A percentile compares a stretch with the other conserved stretches of the same genome.
These are phyloP conservation scores for Macadamia integrifolia DNA, from an alignment of 164 flowering plant genomes.

Conservation along the genomic window DNA sequence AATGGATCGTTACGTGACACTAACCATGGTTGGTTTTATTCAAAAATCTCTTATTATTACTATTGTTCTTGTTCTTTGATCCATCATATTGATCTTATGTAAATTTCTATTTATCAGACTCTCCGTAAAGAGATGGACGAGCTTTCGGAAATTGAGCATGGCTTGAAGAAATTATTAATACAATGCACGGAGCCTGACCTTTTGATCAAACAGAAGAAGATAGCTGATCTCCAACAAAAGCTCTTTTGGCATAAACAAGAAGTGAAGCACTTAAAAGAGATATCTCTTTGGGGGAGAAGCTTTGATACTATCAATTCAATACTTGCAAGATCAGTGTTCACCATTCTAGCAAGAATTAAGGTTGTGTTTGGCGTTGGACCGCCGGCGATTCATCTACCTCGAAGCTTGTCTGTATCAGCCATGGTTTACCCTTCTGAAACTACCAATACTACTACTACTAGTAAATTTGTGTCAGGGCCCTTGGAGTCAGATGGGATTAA, in stretches of 20 bases:
- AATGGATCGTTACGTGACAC: constrained; percentile 47
- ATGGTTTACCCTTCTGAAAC: constrained; percentile 51
- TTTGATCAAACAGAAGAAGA: constrained; percentile 31
- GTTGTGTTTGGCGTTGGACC: constrained; percentile 50
- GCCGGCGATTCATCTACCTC: constrained; percentile 25
- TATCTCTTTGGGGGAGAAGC: constrained; percentile 66
- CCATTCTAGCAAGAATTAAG: constrained; percentile 58
- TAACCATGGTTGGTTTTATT: constrained; percentile 22
- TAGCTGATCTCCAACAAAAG: constrained; percentile 66
- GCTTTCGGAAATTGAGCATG: constrained; percentile 39
- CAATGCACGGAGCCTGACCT: constrained; percentile 15
- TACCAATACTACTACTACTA: constrained; percentile 32
- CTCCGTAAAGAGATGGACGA: constrained; percentile 63
- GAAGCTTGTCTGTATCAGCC: constrained; percentile 72
- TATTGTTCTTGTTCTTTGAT: too few species aligned
- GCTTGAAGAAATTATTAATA: constrained; percentile 31
- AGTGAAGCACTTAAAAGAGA: constrained; percentile 53
- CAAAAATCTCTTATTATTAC: too few species aligned
- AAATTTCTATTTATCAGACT: neutral
- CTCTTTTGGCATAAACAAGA: constrained; percentile 61
- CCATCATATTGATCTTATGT: too few species aligned
- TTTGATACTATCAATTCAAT: constrained; percentile 44
- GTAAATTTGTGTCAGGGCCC: constrained; percentile 39
- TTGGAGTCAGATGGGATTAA: constrained; percentile 1
- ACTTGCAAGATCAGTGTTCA: constrained; percentile 55